Evolutionary conservation across 2,329 filamentous ascomycete genomes (phyloP), one percentile per base, ranked within the genome.

Genomic region (Scedosporium apiospermum): DNA sequence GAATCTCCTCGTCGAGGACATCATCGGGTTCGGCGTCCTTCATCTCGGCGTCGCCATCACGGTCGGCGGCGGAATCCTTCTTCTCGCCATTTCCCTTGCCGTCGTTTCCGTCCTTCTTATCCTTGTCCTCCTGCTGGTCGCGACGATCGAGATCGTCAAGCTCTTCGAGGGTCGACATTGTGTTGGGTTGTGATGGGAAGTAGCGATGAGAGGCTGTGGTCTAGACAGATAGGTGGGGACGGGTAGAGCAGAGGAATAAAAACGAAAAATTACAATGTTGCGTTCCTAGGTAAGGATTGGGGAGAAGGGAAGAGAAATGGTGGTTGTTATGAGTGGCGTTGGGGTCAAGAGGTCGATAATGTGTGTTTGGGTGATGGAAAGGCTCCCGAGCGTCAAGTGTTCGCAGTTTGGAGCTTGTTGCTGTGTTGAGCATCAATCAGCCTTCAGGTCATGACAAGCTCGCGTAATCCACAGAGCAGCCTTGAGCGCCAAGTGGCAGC

Each of bases 91-190:
- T 26, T 6, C 75, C 73, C 66, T 76, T 71, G 65, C 72, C 69
- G 38, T 72, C 70, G 6, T 34, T 18, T n/a, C 51, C 51, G 65
- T 74, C 73, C 63, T 72, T 71, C 58, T 71, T 68, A 42, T 66
- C 67, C 69, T 69, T 73, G 68, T 75, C 75, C 74, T 92, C 87
- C 70, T 91, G 87, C 80, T 86, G 88, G 75, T 86, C 85, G 76
- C 88, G 86, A 76, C 88, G 88, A 80, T 95, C 89, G 75, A 96
- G 82, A 75, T 93, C 90, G 74, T 96, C 91, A 73, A 96, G 88
- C 80, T 96, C 91, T 80, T 96, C 91, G 71, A 96, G 87, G 69
- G 90, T 95, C 69, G 91, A 92, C 91, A 96, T 96, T 74, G 66
- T 81, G 73, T 70, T 57, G 61, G 67, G 44, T 62, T 58, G 18